These are phyloP conservation scores for Chalciporus chontae DNA, from an alignment of 768 basidiomycete genomes.

Conservation along the genomic window DNA sequence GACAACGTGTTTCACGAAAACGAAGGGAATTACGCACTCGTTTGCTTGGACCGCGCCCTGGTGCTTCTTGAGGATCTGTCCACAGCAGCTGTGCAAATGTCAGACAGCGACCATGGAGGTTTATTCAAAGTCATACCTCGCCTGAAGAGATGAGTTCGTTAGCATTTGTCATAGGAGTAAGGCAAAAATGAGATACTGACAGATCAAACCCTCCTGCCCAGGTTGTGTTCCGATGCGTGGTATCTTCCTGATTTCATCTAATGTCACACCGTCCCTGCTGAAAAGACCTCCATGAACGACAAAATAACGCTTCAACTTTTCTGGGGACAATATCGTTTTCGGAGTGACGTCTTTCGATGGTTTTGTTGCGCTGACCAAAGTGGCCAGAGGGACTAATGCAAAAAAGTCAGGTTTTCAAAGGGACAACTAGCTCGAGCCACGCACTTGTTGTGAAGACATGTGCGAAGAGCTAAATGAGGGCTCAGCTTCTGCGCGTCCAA, in stretches of 20 bases:
- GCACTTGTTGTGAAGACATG: conserved; percentile 88
- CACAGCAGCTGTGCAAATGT: conserved; percentile 65
- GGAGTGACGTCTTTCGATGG: conserved; percentile 38
- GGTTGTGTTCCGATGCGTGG: conserved; percentile 87
- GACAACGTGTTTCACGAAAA: conserved; percentile 6
- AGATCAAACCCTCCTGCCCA: conserved; percentile 93
- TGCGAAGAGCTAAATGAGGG: conserved; percentile 68
- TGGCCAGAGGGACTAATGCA: conserved; percentile 81
- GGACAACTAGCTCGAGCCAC: conserved; percentile 18
- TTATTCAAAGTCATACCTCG: conserved; percentile 45
- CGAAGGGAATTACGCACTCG: conserved; percentile 53
- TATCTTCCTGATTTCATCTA: conserved; percentile 89
- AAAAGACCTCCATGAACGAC: conserved; percentile 96
- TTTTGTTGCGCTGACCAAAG: conserved; percentile 74
- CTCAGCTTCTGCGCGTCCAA: conserved; percentile 4
- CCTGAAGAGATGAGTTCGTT: conserved; percentile 36
- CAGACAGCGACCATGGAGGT: background rate
- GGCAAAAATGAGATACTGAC: conserved; percentile 42
- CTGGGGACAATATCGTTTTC: conserved; percentile 71
- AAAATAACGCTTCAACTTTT: conserved; percentile 86
- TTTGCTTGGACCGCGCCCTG: conserved; percentile 94
- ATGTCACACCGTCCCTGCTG: conserved; percentile 90
- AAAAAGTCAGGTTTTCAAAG: conserved; percentile 5
- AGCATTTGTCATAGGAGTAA: conserved; percentile 6
- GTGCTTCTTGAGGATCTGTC: conserved; percentile 90